phyloP scores from a whole-genome alignment of 2,329 filamentous ascomycete genomes.

The Cercospora sp. region DNA sequence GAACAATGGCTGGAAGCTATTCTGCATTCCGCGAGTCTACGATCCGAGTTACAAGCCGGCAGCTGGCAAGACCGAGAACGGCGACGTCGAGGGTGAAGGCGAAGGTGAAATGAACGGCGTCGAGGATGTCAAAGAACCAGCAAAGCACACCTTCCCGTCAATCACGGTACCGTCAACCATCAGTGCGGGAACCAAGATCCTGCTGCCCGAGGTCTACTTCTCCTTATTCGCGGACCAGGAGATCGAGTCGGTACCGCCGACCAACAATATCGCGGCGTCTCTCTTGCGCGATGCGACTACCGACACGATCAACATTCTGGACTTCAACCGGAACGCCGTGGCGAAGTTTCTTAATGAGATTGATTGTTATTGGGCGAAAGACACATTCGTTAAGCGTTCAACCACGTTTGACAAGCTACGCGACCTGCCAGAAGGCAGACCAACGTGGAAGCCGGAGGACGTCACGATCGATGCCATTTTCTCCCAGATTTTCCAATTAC shows the following conservation, averaged over 20 bases:
- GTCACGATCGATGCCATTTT: conserved; percentile 97
- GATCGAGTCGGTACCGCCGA: conserved; percentile 76
- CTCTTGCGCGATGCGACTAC: conserved; percentile 81
- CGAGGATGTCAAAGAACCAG: conserved; percentile 52
- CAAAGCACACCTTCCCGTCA: conserved; percentile 74
- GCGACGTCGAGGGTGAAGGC: conserved; percentile 31
- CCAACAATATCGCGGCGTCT: conserved; percentile 73
- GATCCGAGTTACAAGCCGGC: conserved; percentile 37
- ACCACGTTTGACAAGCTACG: conserved; percentile 88
- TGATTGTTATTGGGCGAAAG: conserved; percentile 88
- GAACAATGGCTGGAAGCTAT: conserved; percentile 70
- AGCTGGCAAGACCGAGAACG: conserved; percentile 21
- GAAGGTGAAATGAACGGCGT: conserved; percentile 51
- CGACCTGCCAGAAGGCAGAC: conserved; percentile 62
- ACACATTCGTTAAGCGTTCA: conserved; percentile 89
- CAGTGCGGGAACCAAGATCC: conserved; percentile 68
- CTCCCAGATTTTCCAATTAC: conserved; percentile 87
- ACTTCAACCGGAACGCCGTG: conserved; percentile 86
- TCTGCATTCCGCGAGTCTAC: conserved; percentile 61
- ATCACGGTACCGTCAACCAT: conserved; percentile 76
- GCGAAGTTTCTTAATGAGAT: conserved; percentile 90
- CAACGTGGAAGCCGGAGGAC: conserved; percentile 97
- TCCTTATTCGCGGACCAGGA: conserved; percentile 90
- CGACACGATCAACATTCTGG: conserved; percentile 90
- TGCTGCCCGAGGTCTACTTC: conserved; percentile 92